These are phyloP conservation scores for Candida tallmaniae DNA, from an alignment of 805 yeast genomes.

Conservation along the genomic window DNA sequence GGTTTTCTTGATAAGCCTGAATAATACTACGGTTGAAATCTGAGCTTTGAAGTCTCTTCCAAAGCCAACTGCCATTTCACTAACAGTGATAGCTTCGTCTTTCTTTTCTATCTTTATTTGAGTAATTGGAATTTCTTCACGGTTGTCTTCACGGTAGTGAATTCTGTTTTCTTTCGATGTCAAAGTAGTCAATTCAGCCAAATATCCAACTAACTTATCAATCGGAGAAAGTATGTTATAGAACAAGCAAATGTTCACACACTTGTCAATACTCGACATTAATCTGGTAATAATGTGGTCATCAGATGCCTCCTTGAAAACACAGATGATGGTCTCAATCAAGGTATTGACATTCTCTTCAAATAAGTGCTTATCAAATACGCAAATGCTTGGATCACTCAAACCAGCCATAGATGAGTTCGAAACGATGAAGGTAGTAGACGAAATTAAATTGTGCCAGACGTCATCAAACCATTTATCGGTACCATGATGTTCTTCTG, in stretches of 20 bases:
- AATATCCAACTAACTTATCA: conserved; percentile 61
- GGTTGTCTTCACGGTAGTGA: conserved; percentile 20
- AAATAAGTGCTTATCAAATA: conserved; percentile 72
- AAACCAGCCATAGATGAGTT: conserved; percentile 5
- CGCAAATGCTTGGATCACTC: conserved; percentile 29
- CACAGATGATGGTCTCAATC: conserved; percentile 67
- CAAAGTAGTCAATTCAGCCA: conserved; percentile 68
- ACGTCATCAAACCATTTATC: conserved; percentile 87
- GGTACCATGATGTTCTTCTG: conserved; percentile 94
- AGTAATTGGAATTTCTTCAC: conserved; percentile 42
- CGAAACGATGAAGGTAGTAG: conserved; percentile 17
- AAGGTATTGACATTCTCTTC: conserved; percentile 57
- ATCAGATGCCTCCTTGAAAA: conserved; percentile 85
- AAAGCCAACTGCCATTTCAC: conserved; percentile 75
- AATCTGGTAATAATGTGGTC: conserved; percentile 85
- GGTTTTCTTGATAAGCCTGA: conserved; percentile 65
- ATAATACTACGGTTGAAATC: conserved; percentile 77
- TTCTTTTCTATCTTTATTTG: conserved; percentile 49
- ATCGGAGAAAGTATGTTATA: conserved; percentile 54
- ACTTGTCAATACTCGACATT: conserved; percentile 82
- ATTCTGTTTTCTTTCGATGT: conserved; percentile 29
- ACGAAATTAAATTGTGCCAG: conserved; percentile 68
- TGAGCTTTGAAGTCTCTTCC: conserved; percentile 94
- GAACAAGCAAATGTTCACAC: conserved; percentile 69
- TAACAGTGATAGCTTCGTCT: conserved; percentile 62